phyloP scores from a whole-genome alignment of 139 green algal species.

The Volvox reticuliferus region DNA sequence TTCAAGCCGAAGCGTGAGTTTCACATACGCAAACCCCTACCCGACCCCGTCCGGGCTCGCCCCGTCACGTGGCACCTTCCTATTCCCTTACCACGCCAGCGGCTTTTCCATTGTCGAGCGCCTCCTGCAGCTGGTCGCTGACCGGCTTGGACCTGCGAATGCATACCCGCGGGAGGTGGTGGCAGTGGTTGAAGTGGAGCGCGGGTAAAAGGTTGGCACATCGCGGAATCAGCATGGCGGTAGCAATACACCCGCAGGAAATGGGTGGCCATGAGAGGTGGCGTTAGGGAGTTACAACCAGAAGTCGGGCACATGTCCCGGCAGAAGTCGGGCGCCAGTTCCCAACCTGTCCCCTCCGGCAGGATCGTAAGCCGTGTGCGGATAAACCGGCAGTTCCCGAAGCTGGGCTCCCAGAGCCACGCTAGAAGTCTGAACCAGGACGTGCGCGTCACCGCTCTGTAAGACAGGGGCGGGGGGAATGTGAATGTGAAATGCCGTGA shows the following conservation, averaged over 20 bases:
- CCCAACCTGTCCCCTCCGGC: not conserved
- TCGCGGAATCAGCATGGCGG: too few species aligned
- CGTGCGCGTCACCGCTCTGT: constrained; percentile 75
- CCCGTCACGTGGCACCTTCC: too few species aligned
- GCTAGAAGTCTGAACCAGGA: constrained; percentile 63
- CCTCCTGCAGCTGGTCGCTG: constrained; percentile 67
- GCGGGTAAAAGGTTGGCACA: too few species aligned
- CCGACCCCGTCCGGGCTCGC: too few species aligned
- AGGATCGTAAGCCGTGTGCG: constrained; percentile 41
- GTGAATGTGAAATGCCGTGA: not conserved
- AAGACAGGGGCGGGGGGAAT: not conserved
- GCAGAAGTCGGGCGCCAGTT: too few species aligned
- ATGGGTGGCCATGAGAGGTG: too few species aligned
- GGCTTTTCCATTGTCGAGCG: constrained; percentile 53
- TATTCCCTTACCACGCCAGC: constrained; percentile 48
- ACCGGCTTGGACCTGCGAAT: constrained; percentile 20
- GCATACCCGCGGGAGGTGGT: not conserved
- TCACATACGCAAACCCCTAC: too few species aligned
- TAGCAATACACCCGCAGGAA: too few species aligned
- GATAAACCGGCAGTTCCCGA: constrained; percentile 65
- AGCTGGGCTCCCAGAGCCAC: constrained; percentile 73
- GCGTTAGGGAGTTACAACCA: too few species aligned
- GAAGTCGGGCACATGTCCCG: too few species aligned
- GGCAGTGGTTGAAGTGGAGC: not conserved
- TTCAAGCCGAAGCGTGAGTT: too few species aligned